These are phyloP conservation scores for Piromyces sp. DNA, from an alignment of 192 early-diverging fungal species.

Conservation along the genomic window DNA sequence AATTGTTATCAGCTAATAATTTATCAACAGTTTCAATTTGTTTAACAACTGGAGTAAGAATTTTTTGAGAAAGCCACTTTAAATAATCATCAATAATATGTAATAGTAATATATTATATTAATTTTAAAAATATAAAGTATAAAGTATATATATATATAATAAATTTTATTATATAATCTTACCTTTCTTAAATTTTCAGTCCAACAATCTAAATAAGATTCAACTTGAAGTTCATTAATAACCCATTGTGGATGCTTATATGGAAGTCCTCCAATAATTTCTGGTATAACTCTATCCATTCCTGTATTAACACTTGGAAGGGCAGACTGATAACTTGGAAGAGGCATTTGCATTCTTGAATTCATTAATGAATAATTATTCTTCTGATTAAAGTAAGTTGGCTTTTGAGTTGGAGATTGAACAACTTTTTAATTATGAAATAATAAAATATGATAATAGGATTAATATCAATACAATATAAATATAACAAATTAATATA, in stretches of 20 bases:
- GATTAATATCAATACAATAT: no score
- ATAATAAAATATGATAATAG: no score
- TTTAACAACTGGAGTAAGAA: neutral
- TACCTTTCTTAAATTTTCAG: neutral
- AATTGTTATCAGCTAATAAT: neutral
- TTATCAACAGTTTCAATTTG: neutral
- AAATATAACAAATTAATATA: no score
- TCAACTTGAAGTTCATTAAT: neutral
- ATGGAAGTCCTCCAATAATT: neutral
- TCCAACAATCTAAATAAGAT: neutral
- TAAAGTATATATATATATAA: no score
- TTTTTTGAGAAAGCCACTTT: neutral
- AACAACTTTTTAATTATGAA: neutral
- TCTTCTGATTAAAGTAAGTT: neutral
- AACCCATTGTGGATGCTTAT: neutral
- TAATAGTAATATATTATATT: no score
- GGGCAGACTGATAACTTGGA: neutral
- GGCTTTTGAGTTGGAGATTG: neutral
- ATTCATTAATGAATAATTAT: neutral
- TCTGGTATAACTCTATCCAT: neutral
- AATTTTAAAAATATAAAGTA: no score
- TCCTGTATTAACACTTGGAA: neutral
- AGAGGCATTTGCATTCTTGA: neutral
- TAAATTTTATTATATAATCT: no score
- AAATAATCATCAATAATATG: neutral